Conservation (phyloP, 2,329 filamentous ascomycete species). For the Dothideomycetidae sp. region DNA sequence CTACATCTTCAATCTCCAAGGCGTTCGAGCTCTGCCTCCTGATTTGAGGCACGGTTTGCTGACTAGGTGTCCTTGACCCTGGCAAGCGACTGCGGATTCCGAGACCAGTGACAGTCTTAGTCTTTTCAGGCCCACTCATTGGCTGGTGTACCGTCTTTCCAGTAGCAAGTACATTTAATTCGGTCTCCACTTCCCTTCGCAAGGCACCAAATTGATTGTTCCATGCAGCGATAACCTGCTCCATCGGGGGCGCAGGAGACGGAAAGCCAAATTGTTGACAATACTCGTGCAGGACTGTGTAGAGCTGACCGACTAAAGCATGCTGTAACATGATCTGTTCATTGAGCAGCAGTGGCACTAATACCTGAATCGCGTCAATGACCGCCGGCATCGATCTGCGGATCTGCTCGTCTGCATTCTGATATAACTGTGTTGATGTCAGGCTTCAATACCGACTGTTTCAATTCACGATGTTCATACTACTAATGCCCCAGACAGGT, state of each 20-base stretch:
- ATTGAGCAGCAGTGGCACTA: slow-evolving; percentile 58
- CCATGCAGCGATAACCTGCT: slow-evolving; percentile 55
- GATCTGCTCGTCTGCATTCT: slow-evolving; percentile 60
- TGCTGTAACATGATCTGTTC: slow-evolving; percentile 66
- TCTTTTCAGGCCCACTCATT: slow-evolving; percentile 33
- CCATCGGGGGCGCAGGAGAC: slow-evolving; percentile 57
- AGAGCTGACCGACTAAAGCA: slow-evolving; percentile 60
- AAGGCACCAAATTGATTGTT: slow-evolving; percentile 47
- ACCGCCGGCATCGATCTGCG: slow-evolving; percentile 57
- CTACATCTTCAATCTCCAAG: slow-evolving; percentile 18
- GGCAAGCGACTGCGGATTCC: slow-evolving; percentile 29
- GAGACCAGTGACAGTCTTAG: slow-evolving; percentile 32
- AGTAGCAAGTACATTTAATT: slow-evolving; percentile 46
- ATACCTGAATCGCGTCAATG: slow-evolving; percentile 52
- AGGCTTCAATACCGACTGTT: too few relatives aligned
- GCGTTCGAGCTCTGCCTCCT: slow-evolving; percentile 2
- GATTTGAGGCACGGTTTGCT: slow-evolving; percentile 8
- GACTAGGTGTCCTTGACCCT: slow-evolving; percentile 8
- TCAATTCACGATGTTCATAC: too few relatives aligned
- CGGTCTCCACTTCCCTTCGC: slow-evolving; percentile 50
- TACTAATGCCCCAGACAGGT: slow-evolving; percentile 50
- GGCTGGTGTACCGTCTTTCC: slow-evolving; percentile 52
- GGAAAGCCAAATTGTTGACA: slow-evolving; percentile 55
- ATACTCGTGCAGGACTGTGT: slow-evolving; percentile 62
- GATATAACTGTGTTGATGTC: slow-evolving; percentile 41